Base-by-base conservation (phyloP, 1,284 basidiomycete species). In the Leccinum angustisporum region DNA sequence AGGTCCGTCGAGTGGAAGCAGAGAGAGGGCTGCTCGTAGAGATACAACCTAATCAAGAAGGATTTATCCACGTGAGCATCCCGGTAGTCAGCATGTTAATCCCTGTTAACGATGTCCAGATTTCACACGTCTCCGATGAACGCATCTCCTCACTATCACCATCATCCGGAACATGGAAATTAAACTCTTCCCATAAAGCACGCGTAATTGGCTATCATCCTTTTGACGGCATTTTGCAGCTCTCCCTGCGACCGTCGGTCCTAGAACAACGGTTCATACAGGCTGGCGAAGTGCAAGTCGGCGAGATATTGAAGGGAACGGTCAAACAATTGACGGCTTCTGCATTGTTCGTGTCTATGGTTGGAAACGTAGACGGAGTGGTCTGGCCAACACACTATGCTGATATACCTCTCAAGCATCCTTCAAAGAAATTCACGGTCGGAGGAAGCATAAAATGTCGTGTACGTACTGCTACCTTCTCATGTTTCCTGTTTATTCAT, bases 321-420 rank as follows among this genome's bases (percentile, higher is more conserved):
- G 84, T 98, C 63, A 94, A 92, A 76, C 88, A 85, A 63, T 81
- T 98, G 48, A 89, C 88, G 1, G 88, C 92, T 61, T 83, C 86
- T 54, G 90, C 86, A 1, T 78, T 98, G 40, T 95, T 97, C 68
- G 86, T 98, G 40, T 88, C 91, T 30, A 82, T 98, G 57, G 87
- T 90, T 14, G 94, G 92, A 8, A 92, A 84, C 63, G 87, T 97
- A 36, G 94, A 98, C 70, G 97, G 93, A 43, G 90, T 98, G 33
- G 85, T 98, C 33, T 98, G 94, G 89, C 95, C 97, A 0, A 83
- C 88, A 66, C 97, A 99, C 76, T 99, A 94, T 75, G 94, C 97
- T 34, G 96, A 98, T 73, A 95, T 99, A 70, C 77, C 80, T 38
- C 83, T 99, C 67, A 97, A 95, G 72, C 92, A 97, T 71, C 95